A percentile compares a stretch with the other conserved stretches of the same genome.
Conservation (phyloP, 257 asterid species). For the Solanum verrucosum region DNA sequence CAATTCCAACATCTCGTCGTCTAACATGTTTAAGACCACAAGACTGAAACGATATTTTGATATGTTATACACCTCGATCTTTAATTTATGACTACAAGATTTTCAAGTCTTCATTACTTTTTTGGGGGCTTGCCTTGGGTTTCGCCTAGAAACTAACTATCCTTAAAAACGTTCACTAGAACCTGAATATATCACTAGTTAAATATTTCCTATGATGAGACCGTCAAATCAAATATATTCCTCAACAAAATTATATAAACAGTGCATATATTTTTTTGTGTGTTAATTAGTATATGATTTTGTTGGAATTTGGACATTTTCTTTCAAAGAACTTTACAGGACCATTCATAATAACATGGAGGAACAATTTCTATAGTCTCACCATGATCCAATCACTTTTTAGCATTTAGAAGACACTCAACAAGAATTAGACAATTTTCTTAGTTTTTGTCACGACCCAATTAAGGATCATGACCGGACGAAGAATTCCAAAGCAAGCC, state of each 20-base stretch:
- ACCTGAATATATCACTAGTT: not conserved
- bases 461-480: too few relatives aligned
- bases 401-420: not conserved
- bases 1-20: too few relatives aligned
- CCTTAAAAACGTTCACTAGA: not conserved
- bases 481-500: too few relatives aligned
- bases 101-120: too few relatives aligned
- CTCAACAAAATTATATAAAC: not conserved
- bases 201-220: not conserved
- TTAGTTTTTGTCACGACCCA: too few relatives aligned
- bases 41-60: not conserved
- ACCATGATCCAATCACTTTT: not conserved
- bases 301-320: not conserved
- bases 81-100: not conserved
- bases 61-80: not conserved
- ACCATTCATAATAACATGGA: not conserved
- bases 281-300: too few relatives aligned
- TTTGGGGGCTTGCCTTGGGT: not conserved
- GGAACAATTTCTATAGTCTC: not conserved
- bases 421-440: not conserved
- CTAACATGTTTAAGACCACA: too few relatives aligned
- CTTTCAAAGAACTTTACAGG: not conserved
- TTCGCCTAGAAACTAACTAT: not conserved
- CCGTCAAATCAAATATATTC: not conserved
- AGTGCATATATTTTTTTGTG: not conserved